A percentile compares a stretch with the other conserved stretches of the same genome.
Evolutionary conservation across 2,329 filamentous ascomycete species (phyloP).

Genomic region (Sporothrix inflata): DNA sequence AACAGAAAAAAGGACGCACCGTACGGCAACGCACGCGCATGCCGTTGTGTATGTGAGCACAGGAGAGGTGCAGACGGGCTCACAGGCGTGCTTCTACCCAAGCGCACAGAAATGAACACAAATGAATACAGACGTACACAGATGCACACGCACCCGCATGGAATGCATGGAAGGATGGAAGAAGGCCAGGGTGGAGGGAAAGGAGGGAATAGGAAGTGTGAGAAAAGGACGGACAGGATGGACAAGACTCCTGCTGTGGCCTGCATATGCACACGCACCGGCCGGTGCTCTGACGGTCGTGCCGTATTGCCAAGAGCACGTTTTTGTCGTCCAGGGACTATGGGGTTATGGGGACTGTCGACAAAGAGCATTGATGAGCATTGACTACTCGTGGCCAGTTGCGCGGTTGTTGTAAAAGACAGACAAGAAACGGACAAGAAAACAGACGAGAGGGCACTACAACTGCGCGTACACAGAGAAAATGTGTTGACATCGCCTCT

Average conservation of each 20-base stretch:
- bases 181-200: background rate
- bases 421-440: background rate
- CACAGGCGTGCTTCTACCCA: conserved; percentile 9
- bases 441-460: background rate
- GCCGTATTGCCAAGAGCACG: conserved; percentile 17
- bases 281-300: background rate
- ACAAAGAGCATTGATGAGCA: background rate
- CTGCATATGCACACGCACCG: conserved; percentile 8
- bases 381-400: background rate
- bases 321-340: background rate
- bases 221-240: background rate
- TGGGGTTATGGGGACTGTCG: background rate
- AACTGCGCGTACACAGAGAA: background rate
- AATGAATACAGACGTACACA: background rate
- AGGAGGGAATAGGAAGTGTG: background rate
- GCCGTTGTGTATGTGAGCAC: conserved; percentile 3
- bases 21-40: conserved; percentile 1
- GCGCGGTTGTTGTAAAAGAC: background rate
- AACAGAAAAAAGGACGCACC: background rate
- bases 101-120: background rate
- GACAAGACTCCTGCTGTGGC: background rate
- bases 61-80: background rate
- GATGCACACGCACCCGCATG: background rate
- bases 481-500: background rate
- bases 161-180: conserved; percentile 6